Evolutionary conservation across 2,329 filamentous ascomycete genomes (phyloP).

Genomic region (Fusarium nanum): DNA sequence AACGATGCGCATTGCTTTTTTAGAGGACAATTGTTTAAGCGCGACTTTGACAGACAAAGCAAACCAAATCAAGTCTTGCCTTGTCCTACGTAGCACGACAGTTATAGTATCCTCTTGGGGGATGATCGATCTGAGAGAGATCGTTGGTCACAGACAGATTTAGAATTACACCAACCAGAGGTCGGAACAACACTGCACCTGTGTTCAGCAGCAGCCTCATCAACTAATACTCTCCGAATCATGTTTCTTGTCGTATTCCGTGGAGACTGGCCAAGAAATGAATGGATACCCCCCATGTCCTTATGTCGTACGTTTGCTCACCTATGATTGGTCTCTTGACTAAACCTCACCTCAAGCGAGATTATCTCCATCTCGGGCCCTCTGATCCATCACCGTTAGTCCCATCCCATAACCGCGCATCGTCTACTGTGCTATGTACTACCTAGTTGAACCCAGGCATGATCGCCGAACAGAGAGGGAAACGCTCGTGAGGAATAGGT

Average conservation of each 20-base stretch:
- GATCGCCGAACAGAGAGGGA: slow-evolving; percentile 24
- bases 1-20: slow-evolving; percentile 31
- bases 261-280: slow-evolving; percentile 29
- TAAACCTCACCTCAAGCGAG: slow-evolving; percentile 45
- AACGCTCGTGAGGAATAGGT: slow-evolving; percentile 14
- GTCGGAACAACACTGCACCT: background rate
- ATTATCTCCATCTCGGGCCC: slow-evolving; percentile 47
- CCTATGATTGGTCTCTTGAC: slow-evolving; percentile 39
- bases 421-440: background rate
- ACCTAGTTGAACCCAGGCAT: slow-evolving; percentile 25
- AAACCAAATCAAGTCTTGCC: background rate
- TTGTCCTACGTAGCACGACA: background rate
- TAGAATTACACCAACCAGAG: slow-evolving; percentile 19
- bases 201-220: background rate
- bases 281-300: slow-evolving; percentile 26
- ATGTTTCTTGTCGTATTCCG: slow-evolving; percentile 42
- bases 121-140: slow-evolving; percentile 14
- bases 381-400: slow-evolving; percentile 31
- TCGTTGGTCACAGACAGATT: slow-evolving; percentile 13
- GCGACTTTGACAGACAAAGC: slow-evolving; percentile 8
- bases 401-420: slow-evolving; percentile 36
- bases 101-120: background rate
- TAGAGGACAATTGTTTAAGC: background rate
- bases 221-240: slow-evolving; percentile 32
- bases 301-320: slow-evolving; percentile 41